Evolutionary conservation across 2,329 filamentous ascomycete species (phyloP).

Genomic region (Colletotrichum chrysophilum): DNA sequence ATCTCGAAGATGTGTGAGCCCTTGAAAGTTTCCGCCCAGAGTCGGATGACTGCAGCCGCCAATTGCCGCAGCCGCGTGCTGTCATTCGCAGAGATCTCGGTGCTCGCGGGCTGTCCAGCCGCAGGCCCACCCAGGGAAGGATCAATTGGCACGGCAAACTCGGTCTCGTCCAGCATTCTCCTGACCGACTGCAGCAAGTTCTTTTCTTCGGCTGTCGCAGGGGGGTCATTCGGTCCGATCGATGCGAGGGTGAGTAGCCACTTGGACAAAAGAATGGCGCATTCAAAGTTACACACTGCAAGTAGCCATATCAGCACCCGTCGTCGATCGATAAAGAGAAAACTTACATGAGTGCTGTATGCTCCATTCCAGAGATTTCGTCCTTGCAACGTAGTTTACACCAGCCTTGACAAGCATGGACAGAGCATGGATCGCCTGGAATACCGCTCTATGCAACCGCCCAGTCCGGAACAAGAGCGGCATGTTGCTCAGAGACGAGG

Average conservation of each 20-base stretch:
- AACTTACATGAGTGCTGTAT: conserved; percentile 65
- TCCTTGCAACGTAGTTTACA: conserved; percentile 66
- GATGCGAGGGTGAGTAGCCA: conserved; percentile 63
- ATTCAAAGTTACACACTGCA: conserved; percentile 66
- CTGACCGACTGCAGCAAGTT: conserved; percentile 61
- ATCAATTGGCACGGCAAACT: conserved; percentile 66
- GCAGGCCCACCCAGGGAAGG: conserved; percentile 53
- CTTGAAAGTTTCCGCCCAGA: conserved; percentile 68
- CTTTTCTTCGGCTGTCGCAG: conserved; percentile 57
- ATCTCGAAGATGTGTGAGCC: conserved; percentile 67
- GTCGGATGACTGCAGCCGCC: conserved; percentile 60
- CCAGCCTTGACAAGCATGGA: conserved; percentile 70
- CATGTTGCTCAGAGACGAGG: conserved; percentile 62
- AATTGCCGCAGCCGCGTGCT: conserved; percentile 58
- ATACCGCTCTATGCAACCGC: conserved; percentile 66
- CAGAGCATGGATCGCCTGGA: conserved; percentile 72
- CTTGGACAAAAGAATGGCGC: conserved; percentile 64
- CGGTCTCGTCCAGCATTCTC: conserved; percentile 66
- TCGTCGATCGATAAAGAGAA: neutral
- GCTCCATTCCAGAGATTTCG: conserved; percentile 67
- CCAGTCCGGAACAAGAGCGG: conserved; percentile 64
- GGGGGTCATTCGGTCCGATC: conserved; percentile 54
- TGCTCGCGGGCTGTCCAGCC: conserved; percentile 38
- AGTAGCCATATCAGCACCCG: conserved; percentile 20
- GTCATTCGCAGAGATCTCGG: conserved; percentile 52